Evolutionary conservation across 1,284 basidiomycete species (phyloP).

Genomic region (Schizopora paradoxa): DNA sequence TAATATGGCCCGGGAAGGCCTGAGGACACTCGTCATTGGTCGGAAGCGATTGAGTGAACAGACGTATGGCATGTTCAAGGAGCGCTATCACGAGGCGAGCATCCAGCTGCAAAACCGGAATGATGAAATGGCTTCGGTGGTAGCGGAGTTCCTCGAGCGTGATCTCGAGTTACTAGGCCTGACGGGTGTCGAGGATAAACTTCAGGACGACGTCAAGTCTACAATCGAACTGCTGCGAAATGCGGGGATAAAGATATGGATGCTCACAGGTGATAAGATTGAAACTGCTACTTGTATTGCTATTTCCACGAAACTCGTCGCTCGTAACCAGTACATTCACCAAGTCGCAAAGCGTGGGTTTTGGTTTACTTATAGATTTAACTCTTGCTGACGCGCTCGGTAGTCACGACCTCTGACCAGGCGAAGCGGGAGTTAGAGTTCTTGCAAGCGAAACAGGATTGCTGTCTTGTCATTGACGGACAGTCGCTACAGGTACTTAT

Average conservation of each 20-base stretch:
- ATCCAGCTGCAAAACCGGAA: slow-evolving; percentile 74
- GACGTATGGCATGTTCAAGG: slow-evolving; percentile 72
- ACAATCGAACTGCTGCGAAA: slow-evolving; percentile 93
- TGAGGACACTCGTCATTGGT: slow-evolving; percentile 92
- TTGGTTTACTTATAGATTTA: slow-evolving; percentile 2
- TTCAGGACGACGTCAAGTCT: slow-evolving; percentile 94
- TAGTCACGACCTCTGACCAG: slow-evolving; percentile 81
- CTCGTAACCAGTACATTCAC: slow-evolving; percentile 96
- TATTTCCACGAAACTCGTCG: slow-evolving; percentile 94
- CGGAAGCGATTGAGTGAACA: slow-evolving; percentile 71
- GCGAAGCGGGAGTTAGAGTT: slow-evolving; percentile 92
- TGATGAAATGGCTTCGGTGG: slow-evolving; percentile 74
- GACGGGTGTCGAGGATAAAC: slow-evolving; percentile 97
- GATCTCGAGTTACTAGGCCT: slow-evolving; percentile 91
- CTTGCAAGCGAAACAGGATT: slow-evolving; percentile 90
- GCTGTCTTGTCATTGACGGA: slow-evolving; percentile 98
- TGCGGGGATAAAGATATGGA: slow-evolving; percentile 99
- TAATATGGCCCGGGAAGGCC: slow-evolving; percentile 97
- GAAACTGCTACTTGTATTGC: slow-evolving; percentile 99
- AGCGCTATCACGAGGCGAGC: slow-evolving; percentile 74
- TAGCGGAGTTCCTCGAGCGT: slow-evolving; percentile 76
- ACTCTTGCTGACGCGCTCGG: slow-evolving; percentile 12
- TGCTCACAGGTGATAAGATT: slow-evolving; percentile 99
- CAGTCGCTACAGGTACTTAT: slow-evolving; percentile 87
- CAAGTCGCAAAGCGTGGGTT: slow-evolving; percentile 87